Evolutionary conservation across 768 basidiomycete species (phyloP), one percentile per base, ranked within the genome.

Genomic region (Vararia minispora): DNA sequence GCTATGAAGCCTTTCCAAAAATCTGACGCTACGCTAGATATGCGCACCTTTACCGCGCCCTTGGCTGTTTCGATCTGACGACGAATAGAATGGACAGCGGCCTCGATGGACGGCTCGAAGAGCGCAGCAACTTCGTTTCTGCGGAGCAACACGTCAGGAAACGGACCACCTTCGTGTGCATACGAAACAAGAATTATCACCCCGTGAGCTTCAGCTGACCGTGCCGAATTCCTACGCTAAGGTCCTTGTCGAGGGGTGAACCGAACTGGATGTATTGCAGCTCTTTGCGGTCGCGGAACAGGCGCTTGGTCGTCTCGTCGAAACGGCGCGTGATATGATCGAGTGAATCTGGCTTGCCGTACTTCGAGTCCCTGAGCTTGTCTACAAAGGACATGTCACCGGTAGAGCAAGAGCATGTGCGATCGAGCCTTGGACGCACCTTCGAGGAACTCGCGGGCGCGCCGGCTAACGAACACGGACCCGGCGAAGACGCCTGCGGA

Each of bases 251-350:
- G 3, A 85, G 64, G 0, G 83, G 83, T 2, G 79, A 80, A 17
- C 83, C 83, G 51, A 86, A 87, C 0, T 68, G 72, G 23, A 87
- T 71, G 49, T 79, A 86, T 53, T 85, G 81, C 13, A 72, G 47
- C 10, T 80, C 77, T 31, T 68, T 71, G 49, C 66, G 66, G 43
- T 82, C 77, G 3, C 81, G 71, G 56, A 87, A 87, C 0, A 85
- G 58, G 21, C 82, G 72, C 52, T 87, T 87, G 4, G 83, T 87
- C 0, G 82, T 84, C 56, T 87, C 83, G 40, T 87, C 82, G 54
- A 87, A 87, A 12, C 75, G 70, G 46, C 76, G 75, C 4, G 83
- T 79, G 50, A 87, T 83, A 48, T 87, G 83, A 37, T 86, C 83
- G 6, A 87, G 62, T 3, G 79, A 65, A 51, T 80, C 83, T 2